Conservation (phyloP, 1,139 yeast species). For the Taphrina pruni region DNA sequence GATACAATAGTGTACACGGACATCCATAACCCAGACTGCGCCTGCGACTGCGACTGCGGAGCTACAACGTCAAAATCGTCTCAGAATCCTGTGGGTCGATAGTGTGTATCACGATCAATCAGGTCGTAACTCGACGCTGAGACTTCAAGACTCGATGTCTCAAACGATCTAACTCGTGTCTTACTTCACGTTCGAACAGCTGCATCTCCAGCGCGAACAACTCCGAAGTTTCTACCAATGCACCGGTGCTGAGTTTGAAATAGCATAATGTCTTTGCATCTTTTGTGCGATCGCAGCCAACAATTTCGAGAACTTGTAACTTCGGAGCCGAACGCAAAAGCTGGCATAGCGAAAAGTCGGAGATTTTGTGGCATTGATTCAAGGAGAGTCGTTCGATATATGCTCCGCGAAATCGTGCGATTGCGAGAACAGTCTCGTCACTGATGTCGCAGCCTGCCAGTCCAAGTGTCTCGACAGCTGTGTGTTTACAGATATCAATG, state of each 20-base stretch:
- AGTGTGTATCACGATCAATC: background rate
- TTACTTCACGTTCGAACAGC: slow-evolving; percentile 16
- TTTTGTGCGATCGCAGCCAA: slow-evolving; percentile 65
- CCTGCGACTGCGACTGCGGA: too few species aligned
- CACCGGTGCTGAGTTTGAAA: slow-evolving; percentile 56
- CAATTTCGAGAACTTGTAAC: slow-evolving; percentile 76
- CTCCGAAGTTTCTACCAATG: slow-evolving; percentile 35
- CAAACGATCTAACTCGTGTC: slow-evolving; percentile 9
- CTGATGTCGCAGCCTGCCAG: slow-evolving; percentile 84
- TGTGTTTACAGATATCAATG: slow-evolving; percentile 62
- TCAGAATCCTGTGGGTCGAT: too few species aligned
- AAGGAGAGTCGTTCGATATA: slow-evolving; percentile 71
- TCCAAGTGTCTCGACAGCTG: slow-evolving; percentile 72
- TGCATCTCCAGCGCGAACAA: slow-evolving; percentile 25
- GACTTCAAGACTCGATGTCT: slow-evolving; percentile 18
- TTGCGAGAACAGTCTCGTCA: slow-evolving; percentile 79
- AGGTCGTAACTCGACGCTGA: slow-evolving; percentile 15
- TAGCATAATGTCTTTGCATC: slow-evolving; percentile 69
- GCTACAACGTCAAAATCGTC: too few species aligned
- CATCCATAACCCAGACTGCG: too few species aligned
- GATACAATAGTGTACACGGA: too few species aligned
- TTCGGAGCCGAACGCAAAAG: slow-evolving; percentile 65
- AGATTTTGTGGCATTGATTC: slow-evolving; percentile 72
- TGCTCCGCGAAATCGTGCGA: slow-evolving; percentile 66
- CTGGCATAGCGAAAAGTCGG: slow-evolving; percentile 70